Conservation (phyloP, 2,329 filamentous ascomycete genomes). For the Coleophoma crateriformis region DNA sequence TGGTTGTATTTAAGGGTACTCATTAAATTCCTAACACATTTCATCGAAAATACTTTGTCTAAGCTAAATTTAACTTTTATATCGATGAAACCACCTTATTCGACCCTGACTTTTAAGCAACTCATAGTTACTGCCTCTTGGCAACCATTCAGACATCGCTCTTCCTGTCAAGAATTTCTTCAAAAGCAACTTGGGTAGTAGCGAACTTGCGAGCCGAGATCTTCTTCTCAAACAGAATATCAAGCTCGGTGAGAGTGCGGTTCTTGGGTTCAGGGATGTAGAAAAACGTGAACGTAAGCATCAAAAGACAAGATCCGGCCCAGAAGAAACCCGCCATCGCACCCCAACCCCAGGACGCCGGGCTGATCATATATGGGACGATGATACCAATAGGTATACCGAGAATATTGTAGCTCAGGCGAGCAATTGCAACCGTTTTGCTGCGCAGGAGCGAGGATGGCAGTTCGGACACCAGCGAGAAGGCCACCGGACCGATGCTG, state of each 20-base stretch:
- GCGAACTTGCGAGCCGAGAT: constrained; percentile 33
- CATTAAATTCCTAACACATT: too few relatives aligned
- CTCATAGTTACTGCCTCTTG: too few relatives aligned
- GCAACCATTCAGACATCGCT: too few relatives aligned
- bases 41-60: too few relatives aligned
- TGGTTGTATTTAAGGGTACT: too few relatives aligned
- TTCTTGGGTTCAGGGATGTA: constrained; percentile 71
- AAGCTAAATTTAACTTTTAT: too few relatives aligned
- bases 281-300: constrained; percentile 66
- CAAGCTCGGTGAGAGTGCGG: constrained; percentile 76
- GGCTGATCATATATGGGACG: constrained; percentile 87
- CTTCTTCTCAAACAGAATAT: constrained; percentile 70
- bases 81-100: too few relatives aligned
- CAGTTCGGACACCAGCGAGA: constrained; percentile 76
- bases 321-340: constrained; percentile 86
- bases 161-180: too few relatives aligned
- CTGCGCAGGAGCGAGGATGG: constrained; percentile 76
- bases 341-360: constrained; percentile 75
- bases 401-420: constrained; percentile 64
- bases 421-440: constrained; percentile 80
- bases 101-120: too few relatives aligned
- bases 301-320: constrained; percentile 47
- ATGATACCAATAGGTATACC: constrained; percentile 73
- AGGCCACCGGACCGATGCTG: constrained; percentile 80
- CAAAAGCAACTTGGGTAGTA: too few relatives aligned